phyloP scores from a whole-genome alignment of 768 basidiomycete species.

The Suillus discolor region DNA sequence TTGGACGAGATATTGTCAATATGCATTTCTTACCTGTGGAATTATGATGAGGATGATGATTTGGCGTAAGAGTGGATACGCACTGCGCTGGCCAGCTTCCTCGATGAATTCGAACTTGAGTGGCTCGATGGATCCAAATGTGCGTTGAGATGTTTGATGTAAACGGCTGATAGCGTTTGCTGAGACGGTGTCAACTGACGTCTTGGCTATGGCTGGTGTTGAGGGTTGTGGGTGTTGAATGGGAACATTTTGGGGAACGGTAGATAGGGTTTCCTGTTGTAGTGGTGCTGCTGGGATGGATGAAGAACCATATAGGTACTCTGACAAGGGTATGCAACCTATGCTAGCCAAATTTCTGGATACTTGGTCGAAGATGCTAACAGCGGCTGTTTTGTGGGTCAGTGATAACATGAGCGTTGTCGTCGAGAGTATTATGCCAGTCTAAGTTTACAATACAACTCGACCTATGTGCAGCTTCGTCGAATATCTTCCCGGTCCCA shows the following conservation, averaged over 20 bases:
- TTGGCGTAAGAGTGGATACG: conserved; percentile 7
- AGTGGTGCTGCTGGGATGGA: background rate
- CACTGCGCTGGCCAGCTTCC: conserved; percentile 39
- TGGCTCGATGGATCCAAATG: conserved; percentile 42
- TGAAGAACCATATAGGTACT: conserved; percentile 23
- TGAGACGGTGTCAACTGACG: conserved; percentile 11
- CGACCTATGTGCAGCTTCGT: background rate
- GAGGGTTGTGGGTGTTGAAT: conserved; percentile 10
- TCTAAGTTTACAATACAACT: background rate
- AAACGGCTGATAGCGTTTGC: conserved; percentile 36
- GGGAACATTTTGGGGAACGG: background rate
- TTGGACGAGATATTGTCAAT: conserved; percentile 59
- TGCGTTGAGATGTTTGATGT: conserved; percentile 44
- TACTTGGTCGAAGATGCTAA: conserved; percentile 24
- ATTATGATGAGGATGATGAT: conserved; percentile 10
- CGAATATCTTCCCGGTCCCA: background rate
- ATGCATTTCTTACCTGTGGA: conserved; percentile 58
- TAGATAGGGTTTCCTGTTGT: background rate
- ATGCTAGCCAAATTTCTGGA: conserved; percentile 28
- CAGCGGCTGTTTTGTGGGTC: background rate
- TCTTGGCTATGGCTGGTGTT: conserved; percentile 6
- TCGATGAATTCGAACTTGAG: conserved; percentile 53
- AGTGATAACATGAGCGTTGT: background rate
- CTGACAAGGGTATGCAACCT: conserved; percentile 30
- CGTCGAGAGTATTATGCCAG: background rate